phyloP scores from a whole-genome alignment of 805 yeast species.

The Novakomyces olei region DNA sequence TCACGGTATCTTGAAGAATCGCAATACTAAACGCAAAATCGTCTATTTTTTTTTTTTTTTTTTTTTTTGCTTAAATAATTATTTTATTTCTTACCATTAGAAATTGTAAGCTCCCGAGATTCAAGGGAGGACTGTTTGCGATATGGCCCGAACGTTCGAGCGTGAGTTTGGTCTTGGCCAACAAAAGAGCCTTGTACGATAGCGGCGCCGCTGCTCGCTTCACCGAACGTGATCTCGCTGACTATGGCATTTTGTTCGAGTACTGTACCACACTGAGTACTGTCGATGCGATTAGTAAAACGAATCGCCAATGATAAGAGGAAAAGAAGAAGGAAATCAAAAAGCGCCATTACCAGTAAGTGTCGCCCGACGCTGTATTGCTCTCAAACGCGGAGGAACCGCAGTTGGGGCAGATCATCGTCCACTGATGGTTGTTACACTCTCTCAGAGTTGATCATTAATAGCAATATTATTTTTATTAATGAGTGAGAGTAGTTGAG shows the following conservation, averaged over 20 bases:
- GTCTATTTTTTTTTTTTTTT: too few species aligned
- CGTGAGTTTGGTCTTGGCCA: slow-evolving; percentile 24
- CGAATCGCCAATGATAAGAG: not conserved
- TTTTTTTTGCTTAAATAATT: too few species aligned
- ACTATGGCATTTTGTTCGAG: slow-evolving; percentile 85
- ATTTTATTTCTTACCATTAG: too few species aligned
- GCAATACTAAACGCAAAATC: too few species aligned
- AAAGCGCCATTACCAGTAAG: slow-evolving; percentile 1
- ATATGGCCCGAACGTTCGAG: slow-evolving; percentile 15
- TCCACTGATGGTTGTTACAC: too few species aligned
- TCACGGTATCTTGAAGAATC: too few species aligned
- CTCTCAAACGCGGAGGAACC: slow-evolving; percentile 1
- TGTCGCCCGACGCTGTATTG: slow-evolving; percentile 1
- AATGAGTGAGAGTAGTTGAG: too few species aligned
- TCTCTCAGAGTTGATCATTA: too few species aligned
- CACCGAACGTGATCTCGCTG: slow-evolving; percentile 86
- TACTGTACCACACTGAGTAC: slow-evolving; percentile 68
- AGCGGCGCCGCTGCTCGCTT: slow-evolving; percentile 81
- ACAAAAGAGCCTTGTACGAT: slow-evolving; percentile 87
- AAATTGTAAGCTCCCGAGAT: slow-evolving; percentile 70
- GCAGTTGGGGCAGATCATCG: slow-evolving; percentile 2
- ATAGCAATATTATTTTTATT: too few species aligned
- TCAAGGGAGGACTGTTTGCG: slow-evolving; percentile 23
- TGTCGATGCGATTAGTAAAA: slow-evolving; percentile 24
- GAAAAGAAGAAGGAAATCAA: not conserved